These are phyloP conservation scores for Blastobotrys aristatus DNA, from an alignment of 1,139 yeast species.

Conservation along the genomic window DNA sequence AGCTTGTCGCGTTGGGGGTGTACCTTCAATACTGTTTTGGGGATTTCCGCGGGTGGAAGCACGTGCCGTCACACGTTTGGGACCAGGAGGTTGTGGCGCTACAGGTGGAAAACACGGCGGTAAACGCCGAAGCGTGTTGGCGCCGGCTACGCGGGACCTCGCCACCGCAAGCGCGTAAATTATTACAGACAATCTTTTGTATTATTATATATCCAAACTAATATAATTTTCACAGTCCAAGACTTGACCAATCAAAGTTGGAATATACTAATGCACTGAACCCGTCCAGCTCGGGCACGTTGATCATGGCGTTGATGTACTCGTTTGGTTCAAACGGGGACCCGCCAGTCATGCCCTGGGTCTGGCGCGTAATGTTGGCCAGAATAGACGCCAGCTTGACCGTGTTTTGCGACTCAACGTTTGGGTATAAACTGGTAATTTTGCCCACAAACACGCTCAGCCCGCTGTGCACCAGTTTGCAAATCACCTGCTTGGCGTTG, in stretches of 20 bases:
- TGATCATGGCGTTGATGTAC: constrained; percentile 43
- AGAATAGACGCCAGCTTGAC: constrained; percentile 64
- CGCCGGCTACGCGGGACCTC: constrained; percentile 7
- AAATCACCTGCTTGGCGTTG: constrained; percentile 38
- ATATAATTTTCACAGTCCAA: constrained; percentile 14
- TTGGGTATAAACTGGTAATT: constrained; percentile 25
- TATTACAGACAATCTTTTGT: neutral
- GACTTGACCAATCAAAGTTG: constrained; percentile 50
- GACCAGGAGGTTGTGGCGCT: constrained; percentile 7
- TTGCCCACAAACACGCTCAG: constrained; percentile 31
- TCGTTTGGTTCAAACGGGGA: constrained; percentile 46
- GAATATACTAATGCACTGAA: constrained; percentile 89
- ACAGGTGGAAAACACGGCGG: constrained; percentile 8
- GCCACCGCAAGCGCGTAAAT: constrained; percentile 6
- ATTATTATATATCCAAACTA: constrained; percentile 1
- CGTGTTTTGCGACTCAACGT: constrained; percentile 7
- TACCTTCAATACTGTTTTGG: constrained; percentile 15
- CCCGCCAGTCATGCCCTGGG: constrained; percentile 49
- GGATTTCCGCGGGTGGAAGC: constrained; percentile 14
- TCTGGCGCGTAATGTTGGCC: constrained; percentile 65
- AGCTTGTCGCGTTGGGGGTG: constrained; percentile 12
- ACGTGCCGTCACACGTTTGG: constrained; percentile 13
- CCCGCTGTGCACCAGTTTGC: constrained; percentile 38
- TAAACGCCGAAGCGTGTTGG: constrained; percentile 14
- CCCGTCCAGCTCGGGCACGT: constrained; percentile 68